Conservation (phyloP, 257 asterid species). For the Nicotiana knightiana region DNA sequence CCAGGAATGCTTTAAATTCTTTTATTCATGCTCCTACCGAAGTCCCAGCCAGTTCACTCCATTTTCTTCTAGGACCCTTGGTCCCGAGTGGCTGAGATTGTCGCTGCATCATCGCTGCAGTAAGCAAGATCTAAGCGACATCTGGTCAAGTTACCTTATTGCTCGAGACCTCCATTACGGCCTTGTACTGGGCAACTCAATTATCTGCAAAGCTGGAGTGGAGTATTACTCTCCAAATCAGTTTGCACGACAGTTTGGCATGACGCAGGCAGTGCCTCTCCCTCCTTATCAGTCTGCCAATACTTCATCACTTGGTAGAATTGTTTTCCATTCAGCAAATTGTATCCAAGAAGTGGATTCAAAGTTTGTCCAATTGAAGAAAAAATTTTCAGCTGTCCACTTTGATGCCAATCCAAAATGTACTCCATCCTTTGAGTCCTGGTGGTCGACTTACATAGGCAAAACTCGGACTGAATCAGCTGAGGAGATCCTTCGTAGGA, state of each 20-base stretch:
- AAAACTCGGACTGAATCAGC: background rate
- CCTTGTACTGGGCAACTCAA: background rate
- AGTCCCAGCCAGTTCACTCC: background rate
- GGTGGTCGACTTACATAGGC: background rate
- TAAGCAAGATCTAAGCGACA: background rate
- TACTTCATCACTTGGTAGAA: background rate
- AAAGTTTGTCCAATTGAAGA: background rate
- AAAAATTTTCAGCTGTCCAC: background rate
- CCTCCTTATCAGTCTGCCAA: background rate
- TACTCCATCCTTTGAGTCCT: background rate
- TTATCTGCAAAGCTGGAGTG: background rate
- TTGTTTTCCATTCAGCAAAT: background rate
- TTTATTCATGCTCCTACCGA: background rate
- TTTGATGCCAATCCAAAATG: background rate
- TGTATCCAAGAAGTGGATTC: background rate
- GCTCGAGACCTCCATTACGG: background rate
- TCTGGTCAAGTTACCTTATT: background rate
- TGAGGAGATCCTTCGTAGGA: background rate
- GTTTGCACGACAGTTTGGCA: background rate
- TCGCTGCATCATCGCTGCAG: background rate
- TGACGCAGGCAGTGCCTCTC: background rate
- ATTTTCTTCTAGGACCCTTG: background rate
- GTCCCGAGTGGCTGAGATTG: background rate
- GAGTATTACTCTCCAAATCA: background rate
- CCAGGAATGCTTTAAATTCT: background rate